Base-by-base conservation (phyloP, 106 monocot genomes). In the Allium sativum region DNA sequence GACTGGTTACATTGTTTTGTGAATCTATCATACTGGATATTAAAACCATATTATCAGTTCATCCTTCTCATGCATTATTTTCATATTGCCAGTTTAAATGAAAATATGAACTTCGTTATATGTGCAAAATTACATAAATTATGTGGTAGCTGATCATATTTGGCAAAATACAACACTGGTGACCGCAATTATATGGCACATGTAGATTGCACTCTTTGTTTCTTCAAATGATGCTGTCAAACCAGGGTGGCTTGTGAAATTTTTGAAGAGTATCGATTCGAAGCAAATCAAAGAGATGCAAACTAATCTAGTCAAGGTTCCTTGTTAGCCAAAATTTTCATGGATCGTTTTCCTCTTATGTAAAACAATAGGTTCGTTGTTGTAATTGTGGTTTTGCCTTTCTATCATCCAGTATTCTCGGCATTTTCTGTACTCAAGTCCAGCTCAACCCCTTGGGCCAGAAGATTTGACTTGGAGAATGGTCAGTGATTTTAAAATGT, bases 391-490 rank as follows among this genome's bases (percentile, higher is more conserved):
- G 31, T 31, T 31, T 31, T 31, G 31, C 31, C 31, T 66, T 52
- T 56, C 5, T 40, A n/a, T 51, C 58, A 65, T 75, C 9, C 81
- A 95, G 95, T 78, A 80, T 58, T 84, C 87, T 0, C 81, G 75
- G 59, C 95, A 96, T 69, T 96, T 90, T 57, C 60, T 84, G 41
- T 96, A 87, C 69, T 87, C 95, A 52, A 87, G 73, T 62, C 95
- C 95, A 62, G 65, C 90, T 64, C 84, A 82, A 42, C 87, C 84
- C 56, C 73, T 82, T 60, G 95, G 87, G 46, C 77, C 95, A 10
- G 95, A 90, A 74, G 87, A 90, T 58, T 70, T 96, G 13, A 78
- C 95, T 43, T 96, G 95, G 95, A 87, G 82, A 78, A 96, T 90
- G 95, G 95, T 96, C 57, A 45, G 65, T 76, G 16, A 7, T 55